Conservation (phyloP, 805 yeast genomes). For the Maudiozyma serrabonitensis region DNA sequence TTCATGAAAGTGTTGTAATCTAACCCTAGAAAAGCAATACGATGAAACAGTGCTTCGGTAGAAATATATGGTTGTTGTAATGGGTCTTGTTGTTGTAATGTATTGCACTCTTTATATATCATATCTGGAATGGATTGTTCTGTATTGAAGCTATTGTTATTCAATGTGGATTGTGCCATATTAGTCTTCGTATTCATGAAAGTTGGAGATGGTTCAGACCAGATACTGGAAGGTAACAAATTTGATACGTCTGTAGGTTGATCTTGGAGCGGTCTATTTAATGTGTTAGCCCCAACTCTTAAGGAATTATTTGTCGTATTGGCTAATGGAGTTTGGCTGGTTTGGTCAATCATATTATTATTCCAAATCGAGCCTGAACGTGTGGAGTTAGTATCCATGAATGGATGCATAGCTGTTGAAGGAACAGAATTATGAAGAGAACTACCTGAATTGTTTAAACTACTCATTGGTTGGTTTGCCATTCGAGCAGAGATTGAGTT, state of each 20-base stretch:
- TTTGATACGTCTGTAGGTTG: neutral
- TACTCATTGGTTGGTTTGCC: neutral
- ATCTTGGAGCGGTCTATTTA: neutral
- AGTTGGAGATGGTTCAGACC: conserved; percentile 1
- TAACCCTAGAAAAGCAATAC: conserved; percentile 7
- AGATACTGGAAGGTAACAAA: conserved; percentile 5
- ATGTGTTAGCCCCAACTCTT: neutral
- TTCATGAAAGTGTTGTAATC: conserved; percentile 17
- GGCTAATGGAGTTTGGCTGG: neutral
- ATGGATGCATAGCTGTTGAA: neutral
- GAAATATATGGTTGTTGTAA: conserved; percentile 13
- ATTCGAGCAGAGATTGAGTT: neutral
- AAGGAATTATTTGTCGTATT: neutral
- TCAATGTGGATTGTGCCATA: neutral
- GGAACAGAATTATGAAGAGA: neutral
- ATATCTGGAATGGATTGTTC: conserved; percentile 4
- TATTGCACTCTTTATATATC: conserved; percentile 11
- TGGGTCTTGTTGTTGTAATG: conserved; percentile 8
- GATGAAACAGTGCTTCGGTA: conserved; percentile 17
- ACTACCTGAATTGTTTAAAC: neutral
- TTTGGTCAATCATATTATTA: neutral
- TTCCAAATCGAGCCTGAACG: conserved; percentile 26
- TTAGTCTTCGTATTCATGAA: neutral
- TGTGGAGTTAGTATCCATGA: conserved; percentile 2
- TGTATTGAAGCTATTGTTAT: neutral